These are phyloP conservation scores for Hygrocybe coccinea DNA, from an alignment of 768 basidiomycete species.

Conservation along the genomic window DNA sequence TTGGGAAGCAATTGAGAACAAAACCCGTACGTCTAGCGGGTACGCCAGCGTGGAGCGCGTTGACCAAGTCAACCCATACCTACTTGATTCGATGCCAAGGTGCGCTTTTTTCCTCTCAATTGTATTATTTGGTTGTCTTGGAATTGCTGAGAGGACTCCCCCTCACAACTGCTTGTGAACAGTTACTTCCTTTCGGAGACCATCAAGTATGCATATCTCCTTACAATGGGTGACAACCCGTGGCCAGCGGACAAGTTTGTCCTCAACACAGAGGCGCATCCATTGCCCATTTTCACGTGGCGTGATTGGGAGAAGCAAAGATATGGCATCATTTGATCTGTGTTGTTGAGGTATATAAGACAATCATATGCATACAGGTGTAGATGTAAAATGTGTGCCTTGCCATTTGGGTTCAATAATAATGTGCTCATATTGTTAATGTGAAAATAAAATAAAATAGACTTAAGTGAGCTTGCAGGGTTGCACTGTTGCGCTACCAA, in stretches of 20 bases:
- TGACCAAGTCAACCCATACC: conserved; percentile 18
- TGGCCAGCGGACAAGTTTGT: conserved; percentile 51
- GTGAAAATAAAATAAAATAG: too few species aligned
- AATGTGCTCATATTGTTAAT: too few species aligned
- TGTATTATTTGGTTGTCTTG: too few species aligned
- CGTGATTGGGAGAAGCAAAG: too few species aligned
- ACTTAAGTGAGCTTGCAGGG: too few species aligned
- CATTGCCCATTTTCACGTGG: conserved; percentile 69
- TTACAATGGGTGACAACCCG: conserved; percentile 60
- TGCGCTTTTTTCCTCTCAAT: background rate
- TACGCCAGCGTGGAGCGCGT: conserved; percentile 57
- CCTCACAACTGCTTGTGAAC: background rate
- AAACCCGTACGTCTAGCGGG: conserved; percentile 54
- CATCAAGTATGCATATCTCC: conserved; percentile 61
- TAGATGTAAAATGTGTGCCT: too few species aligned
- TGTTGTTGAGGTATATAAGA: too few species aligned
- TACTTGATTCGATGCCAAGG: conserved; percentile 2
- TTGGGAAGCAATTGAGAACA: conserved; percentile 59
- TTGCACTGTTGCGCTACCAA: too few species aligned
- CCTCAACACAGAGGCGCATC: conserved; percentile 69
- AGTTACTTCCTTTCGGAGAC: conserved; percentile 4
- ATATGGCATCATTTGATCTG: too few species aligned
- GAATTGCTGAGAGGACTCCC: too few species aligned
- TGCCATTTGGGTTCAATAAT: too few species aligned
- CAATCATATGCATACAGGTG: too few species aligned